Evolutionary conservation across 768 basidiomycete species (phyloP).

Genomic region (Lentinula sp.): DNA sequence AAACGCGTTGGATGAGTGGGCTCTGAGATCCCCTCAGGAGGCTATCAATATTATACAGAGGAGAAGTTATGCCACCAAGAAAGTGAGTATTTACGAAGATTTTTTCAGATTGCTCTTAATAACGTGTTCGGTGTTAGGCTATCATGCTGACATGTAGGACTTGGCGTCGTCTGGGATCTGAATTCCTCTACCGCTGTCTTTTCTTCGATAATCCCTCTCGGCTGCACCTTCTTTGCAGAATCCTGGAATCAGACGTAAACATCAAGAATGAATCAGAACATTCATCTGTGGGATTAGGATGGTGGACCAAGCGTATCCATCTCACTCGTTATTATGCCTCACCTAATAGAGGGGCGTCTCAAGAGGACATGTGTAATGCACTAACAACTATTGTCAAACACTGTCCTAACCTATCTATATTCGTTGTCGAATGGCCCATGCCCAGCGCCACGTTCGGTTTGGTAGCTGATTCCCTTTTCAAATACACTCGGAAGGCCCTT

Average conservation of each 20-base stretch:
- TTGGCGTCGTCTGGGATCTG: constrained; percentile 56
- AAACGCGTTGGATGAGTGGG: constrained; percentile 42
- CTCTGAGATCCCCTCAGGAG: constrained; percentile 54
- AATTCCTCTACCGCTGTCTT: constrained; percentile 64
- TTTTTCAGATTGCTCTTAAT: neutral
- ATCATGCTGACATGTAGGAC: constrained; percentile 62
- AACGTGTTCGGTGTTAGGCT: constrained; percentile 30
- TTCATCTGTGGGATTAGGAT: constrained; percentile 28
- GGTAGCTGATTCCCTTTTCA: constrained; percentile 58
- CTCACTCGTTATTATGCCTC: constrained; percentile 44
- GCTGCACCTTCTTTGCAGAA: constrained; percentile 43
- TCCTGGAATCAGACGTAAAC: constrained; percentile 33
- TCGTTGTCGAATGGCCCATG: constrained; percentile 65
- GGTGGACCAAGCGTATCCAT: constrained; percentile 74
- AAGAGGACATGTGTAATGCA: constrained; percentile 45
- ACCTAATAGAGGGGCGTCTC: constrained; percentile 29
- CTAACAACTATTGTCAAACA: constrained; percentile 55
- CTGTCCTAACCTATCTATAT: constrained; percentile 70
- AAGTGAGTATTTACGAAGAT: constrained; percentile 33
- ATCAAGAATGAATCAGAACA: neutral
- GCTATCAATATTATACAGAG: constrained; percentile 52
- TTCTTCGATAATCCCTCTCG: constrained; percentile 60
- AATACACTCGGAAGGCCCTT: constrained; percentile 41
- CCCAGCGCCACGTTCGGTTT: constrained; percentile 46
- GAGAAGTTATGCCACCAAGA: constrained; percentile 60